Evolutionary conservation across 2,329 filamentous ascomycete genomes (phyloP), one percentile per base, ranked within the genome.

Genomic region (Daldinia sp.): DNA sequence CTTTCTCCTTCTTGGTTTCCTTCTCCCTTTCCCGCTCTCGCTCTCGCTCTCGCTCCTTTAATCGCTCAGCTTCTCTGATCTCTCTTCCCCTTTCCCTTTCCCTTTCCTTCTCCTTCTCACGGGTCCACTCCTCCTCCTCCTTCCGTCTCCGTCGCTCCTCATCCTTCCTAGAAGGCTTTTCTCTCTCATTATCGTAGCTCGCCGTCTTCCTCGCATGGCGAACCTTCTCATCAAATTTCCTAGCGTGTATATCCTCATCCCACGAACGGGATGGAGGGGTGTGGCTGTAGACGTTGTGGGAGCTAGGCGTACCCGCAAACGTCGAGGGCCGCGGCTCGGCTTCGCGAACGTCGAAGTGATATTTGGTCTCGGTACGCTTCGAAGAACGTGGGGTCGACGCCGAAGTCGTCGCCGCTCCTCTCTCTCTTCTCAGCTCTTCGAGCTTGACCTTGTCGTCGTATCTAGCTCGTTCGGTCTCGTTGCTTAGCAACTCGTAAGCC

Each of bases 401-500:
- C 80, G 63, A 78, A 71, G 71, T 81, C 79, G 67, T 75, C 75
- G 70, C 79, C 77, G 53, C 72, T 71, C 66, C 80, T 72, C 69
- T 85, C 78, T 76, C 85, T 87, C 37, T 69, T 74, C 85, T 85
- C 71, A 92, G 78, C 74, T 89, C 86, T 51, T 85, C 86, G 65
- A 94, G 77, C 71, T 83, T 87, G 64, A 90, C 82, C 74, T 89
- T 85, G 53, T 93, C 88, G 77, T 98, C 93, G 77, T 97, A 97
- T 69, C 88, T 87, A 61, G 81, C 78, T 62, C 92, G 84, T 74
- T 89, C 87, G 5, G 80, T 82, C 25, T 94, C 90, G 74, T 97
- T 90, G 72, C 87, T 91, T 63, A 99, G 86, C 27, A 95, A 83
- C 78, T 98, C 95, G 78, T 97, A 99, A 51, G 95, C 94, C 71